phyloP scores from a whole-genome alignment of 106 monocot species.

The Cymbidium sinense region DNA sequence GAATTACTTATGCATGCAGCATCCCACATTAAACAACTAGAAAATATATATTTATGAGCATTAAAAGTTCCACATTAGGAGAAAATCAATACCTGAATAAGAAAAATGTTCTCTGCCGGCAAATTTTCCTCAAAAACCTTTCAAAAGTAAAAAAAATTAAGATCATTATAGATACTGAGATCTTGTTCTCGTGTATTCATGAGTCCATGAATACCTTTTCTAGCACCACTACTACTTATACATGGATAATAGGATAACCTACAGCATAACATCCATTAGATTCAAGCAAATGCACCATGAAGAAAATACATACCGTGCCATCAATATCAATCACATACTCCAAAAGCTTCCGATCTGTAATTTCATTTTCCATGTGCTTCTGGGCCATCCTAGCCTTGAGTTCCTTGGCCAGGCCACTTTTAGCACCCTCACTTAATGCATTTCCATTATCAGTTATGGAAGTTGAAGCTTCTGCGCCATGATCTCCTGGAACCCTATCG shows the following conservation, averaged over 20 bases:
- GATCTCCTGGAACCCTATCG: slow-evolving; percentile 37
- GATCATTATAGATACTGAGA: not conserved
- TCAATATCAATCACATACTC: slow-evolving; percentile 74
- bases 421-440: slow-evolving; percentile 31
- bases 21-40: not conserved
- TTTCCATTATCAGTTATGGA: slow-evolving; percentile 41
- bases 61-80: not conserved
- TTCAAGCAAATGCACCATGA: not conserved
- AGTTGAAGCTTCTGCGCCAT: slow-evolving; percentile 58
- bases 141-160: slow-evolving; percentile 11
- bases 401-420: slow-evolving; percentile 58
- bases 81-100: slow-evolving; percentile 57
- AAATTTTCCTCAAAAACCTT: slow-evolving; percentile 94
- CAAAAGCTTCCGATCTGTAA: slow-evolving; percentile 55
- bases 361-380: slow-evolving; percentile 56
- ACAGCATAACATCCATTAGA: not conserved
- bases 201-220: not conserved
- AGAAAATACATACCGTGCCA: slow-evolving; percentile 40
- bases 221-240: not conserved
- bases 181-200: too few relatives aligned
- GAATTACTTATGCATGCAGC: not conserved
- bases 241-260: not conserved
- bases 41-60: not conserved
- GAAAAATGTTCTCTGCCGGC: slow-evolving; percentile 62
- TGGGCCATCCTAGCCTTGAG: slow-evolving; percentile 79